Base-by-base conservation (phyloP, 2,329 filamentous ascomycete species). In the Fusarium tjaetaba region DNA sequence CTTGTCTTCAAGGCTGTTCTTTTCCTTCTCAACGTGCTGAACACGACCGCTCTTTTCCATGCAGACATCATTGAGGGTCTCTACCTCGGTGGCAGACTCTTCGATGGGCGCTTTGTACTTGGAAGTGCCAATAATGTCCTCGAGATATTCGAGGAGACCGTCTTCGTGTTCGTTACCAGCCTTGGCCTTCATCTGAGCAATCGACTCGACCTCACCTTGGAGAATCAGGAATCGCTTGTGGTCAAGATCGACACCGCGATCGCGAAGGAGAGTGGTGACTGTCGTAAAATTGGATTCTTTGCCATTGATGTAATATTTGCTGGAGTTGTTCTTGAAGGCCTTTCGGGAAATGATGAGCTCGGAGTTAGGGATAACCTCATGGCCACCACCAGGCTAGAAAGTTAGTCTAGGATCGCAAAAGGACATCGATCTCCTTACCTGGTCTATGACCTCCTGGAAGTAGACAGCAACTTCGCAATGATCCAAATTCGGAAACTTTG, bases 131-230 rank as follows among this genome's bases (percentile, higher is more conserved):
- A 99, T 98, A 70, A 99, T 99, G 79, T 99, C 96, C 81, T 99
- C 96, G 0, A 99, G 89, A 74, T 99, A 99, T 82, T 99, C 96
- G 24, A 99, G 87, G 7, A 99, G 88, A 18, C 96, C 96, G 78
- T 99, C 96, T 70, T 99, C 96, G 79, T 98, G 96, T 81, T 99
- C 96, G 77, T 94, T 96, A 46, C 89, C 92, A 8, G 97, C 96
- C 82, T 99, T 99, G 24, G 97, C 88, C 83, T 99, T 99, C 96
- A 99, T 99, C 83, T 98, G 96, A 11, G 96, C 96, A 80, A 99
- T 99, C 0, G 96, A 98, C 82, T 99, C 96, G 67, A 99, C 96
- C 81, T 99, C 96, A 79, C 96, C 96, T 82, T 99, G 96, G 16
- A 99, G 86, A 79, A 99, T 99, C 61, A 99, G 85, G 84, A 99